A percentile compares a stretch with the other conserved stretches of the same genome.
These are phyloP conservation scores for Trichoderma erinaceum DNA, from an alignment of 495 filamentous ascomycete genomes.

Conservation along the genomic window DNA sequence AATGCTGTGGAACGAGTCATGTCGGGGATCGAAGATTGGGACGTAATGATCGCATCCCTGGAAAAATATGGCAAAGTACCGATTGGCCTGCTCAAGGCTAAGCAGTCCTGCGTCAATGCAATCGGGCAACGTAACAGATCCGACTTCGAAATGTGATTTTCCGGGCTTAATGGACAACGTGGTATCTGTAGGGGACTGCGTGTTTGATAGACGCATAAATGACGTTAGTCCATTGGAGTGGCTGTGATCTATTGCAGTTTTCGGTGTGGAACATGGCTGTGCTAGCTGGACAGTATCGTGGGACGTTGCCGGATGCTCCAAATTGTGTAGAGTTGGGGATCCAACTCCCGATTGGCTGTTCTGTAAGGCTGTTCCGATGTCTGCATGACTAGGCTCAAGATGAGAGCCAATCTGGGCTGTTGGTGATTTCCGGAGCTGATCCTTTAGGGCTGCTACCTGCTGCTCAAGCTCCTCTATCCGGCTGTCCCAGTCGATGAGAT, in stretches of 20 bases:
- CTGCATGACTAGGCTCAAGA: neutral
- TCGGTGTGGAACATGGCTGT: neutral
- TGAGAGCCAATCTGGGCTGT: neutral
- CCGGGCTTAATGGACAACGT: neutral
- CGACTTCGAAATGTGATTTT: neutral
- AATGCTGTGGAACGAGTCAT: slow-evolving; percentile 39
- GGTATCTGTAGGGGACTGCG: neutral
- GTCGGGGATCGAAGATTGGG: slow-evolving; percentile 38
- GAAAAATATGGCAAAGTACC: slow-evolving; percentile 34
- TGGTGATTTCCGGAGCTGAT: neutral
- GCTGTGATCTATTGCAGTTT: neutral
- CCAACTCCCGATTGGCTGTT: slow-evolving; percentile 1
- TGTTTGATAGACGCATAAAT: neutral
- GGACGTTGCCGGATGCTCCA: neutral
- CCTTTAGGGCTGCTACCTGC: neutral
- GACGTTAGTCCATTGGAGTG: neutral
- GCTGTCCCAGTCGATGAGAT: neutral
- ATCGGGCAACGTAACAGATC: neutral
- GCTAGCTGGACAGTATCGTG: neutral
- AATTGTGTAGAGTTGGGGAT: too few relatives aligned
- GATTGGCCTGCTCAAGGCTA: neutral
- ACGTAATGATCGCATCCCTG: slow-evolving; percentile 45
- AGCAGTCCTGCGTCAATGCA: neutral
- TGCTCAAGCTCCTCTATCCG: slow-evolving; percentile 10
- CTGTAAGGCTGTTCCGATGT: neutral